Conservation (phyloP, 345 rosid genomes). For the Chamaenerion angustifolium region DNA sequence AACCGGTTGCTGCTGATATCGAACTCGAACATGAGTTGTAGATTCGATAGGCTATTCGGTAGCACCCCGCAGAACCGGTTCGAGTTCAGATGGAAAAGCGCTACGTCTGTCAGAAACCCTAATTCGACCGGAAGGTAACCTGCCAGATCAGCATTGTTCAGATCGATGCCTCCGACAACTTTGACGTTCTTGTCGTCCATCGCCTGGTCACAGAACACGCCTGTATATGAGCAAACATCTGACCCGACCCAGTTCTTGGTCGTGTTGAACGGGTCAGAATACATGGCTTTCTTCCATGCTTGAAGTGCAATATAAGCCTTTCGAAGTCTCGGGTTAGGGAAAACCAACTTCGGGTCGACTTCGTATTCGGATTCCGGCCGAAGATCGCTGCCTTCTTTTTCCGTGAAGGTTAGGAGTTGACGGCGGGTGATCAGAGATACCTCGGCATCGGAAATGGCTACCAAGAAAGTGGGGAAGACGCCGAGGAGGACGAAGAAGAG, state of each 20-base stretch:
- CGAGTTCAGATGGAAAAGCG: conserved; percentile 54
- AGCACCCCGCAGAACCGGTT: conserved; percentile 76
- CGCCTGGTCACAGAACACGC: conserved; percentile 61
- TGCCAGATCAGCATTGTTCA: conserved; percentile 69
- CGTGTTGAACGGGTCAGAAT: conserved; percentile 59
- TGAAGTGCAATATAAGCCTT: conserved; percentile 59
- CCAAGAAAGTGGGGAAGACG: conserved; percentile 13
- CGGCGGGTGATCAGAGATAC: conserved; percentile 43
- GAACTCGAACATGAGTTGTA: conserved; percentile 52
- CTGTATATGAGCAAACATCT: conserved; percentile 47
- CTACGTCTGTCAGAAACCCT: conserved; percentile 47
- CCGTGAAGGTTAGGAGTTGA: conserved; percentile 42
- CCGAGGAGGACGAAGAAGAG: conserved; percentile 11
- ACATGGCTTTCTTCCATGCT: conserved; percentile 60
- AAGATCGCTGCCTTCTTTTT: conserved; percentile 19
- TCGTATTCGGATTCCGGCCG: conserved; percentile 17
- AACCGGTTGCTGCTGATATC: conserved; percentile 80
- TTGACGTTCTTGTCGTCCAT: conserved; percentile 32
- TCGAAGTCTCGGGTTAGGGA: conserved; percentile 44
- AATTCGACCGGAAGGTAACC: conserved; percentile 63
- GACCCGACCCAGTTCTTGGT: conserved; percentile 67
- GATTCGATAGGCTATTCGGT: conserved; percentile 37
- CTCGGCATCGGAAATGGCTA: conserved; percentile 39
- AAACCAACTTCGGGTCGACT: conserved; percentile 21
- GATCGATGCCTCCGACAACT: conserved; percentile 59